Evolutionary conservation across 768 basidiomycete genomes (phyloP).

Genomic region (Calocera cornea): DNA sequence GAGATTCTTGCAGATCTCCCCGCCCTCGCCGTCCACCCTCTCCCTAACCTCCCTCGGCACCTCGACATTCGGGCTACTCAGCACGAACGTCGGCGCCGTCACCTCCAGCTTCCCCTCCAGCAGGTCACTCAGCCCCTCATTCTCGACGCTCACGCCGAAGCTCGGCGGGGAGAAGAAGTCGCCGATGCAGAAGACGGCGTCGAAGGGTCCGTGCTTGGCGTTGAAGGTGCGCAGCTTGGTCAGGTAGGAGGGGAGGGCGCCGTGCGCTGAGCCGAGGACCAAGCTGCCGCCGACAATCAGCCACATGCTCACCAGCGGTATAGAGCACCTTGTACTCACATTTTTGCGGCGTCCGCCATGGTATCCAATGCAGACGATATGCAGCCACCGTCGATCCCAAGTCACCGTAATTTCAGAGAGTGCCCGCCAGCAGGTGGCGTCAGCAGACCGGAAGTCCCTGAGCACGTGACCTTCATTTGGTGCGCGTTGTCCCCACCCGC

Average conservation of each 20-base stretch:
- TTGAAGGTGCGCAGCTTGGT: conserved; percentile 72
- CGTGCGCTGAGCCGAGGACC: conserved; percentile 67
- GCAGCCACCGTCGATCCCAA: not conserved
- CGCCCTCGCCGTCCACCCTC: conserved; percentile 59
- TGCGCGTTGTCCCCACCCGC: not conserved
- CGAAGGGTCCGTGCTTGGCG: conserved; percentile 86
- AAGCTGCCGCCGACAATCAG: conserved; percentile 31
- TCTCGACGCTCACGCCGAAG: conserved; percentile 19
- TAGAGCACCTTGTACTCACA: not conserved
- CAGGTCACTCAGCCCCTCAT: conserved; percentile 35
- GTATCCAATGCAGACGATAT: not conserved
- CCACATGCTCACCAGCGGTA: not conserved
- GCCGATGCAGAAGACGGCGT: conserved; percentile 66
- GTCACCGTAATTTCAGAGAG: not conserved
- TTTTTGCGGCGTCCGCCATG: not conserved
- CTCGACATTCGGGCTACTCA: conserved; percentile 61
- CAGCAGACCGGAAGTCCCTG: not conserved
- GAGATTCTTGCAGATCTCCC: conserved; percentile 69
- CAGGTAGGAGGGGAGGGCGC: conserved; percentile 61
- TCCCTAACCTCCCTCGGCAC: conserved; percentile 60
- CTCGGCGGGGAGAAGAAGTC: conserved; percentile 66
- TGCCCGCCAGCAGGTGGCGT: not conserved
- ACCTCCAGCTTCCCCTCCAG: conserved; percentile 58
- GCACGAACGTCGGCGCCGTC: conserved; percentile 83
- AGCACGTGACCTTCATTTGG: conserved; percentile 3